A percentile compares a stretch with the other conserved stretches of the same genome.
Evolutionary conservation across 306 rosid genomes (phyloP).

Genomic region (Quercus ilex): DNA sequence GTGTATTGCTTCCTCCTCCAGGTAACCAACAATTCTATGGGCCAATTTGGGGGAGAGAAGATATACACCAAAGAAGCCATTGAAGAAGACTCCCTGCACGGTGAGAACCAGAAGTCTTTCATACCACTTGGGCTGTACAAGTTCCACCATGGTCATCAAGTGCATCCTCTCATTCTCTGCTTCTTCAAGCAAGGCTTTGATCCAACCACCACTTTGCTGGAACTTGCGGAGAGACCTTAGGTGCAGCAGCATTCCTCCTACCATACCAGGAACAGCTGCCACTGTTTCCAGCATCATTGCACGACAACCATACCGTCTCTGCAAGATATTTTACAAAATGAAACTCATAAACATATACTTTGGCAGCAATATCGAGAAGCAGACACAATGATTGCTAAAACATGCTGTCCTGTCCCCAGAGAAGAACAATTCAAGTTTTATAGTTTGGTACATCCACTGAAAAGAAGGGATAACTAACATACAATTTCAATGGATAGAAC

Average conservation of each 20-base stretch:
- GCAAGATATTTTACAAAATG: conserved; percentile 1
- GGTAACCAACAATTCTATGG: conserved; percentile 70
- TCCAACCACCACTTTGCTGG: conserved; percentile 74
- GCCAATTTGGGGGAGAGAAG: conserved; percentile 61
- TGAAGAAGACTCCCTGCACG: conserved; percentile 85
- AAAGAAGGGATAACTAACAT: not conserved
- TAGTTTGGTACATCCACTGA: not conserved
- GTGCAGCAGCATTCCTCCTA: conserved; percentile 75
- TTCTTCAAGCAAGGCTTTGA: conserved; percentile 76
- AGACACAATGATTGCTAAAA: not conserved
- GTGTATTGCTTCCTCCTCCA: conserved; percentile 74
- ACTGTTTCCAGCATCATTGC: conserved; percentile 90
- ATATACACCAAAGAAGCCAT: conserved; percentile 56
- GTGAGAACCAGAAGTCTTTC: conserved; percentile 61
- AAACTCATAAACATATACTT: not conserved
- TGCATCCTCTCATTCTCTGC: conserved; percentile 94
- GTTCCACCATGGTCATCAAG: conserved; percentile 77
- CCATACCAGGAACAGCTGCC: conserved; percentile 82
- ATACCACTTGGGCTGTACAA: conserved; percentile 71
- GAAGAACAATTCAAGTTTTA: not conserved
- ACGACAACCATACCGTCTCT: conserved; percentile 80
- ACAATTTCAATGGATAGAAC: not conserved
- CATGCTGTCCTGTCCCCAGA: not conserved
- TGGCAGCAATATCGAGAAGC: not conserved
- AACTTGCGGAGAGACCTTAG: conserved; percentile 61